phyloP scores from a whole-genome alignment of 1,139 yeast species.

The Meyerozyma sp. region DNA sequence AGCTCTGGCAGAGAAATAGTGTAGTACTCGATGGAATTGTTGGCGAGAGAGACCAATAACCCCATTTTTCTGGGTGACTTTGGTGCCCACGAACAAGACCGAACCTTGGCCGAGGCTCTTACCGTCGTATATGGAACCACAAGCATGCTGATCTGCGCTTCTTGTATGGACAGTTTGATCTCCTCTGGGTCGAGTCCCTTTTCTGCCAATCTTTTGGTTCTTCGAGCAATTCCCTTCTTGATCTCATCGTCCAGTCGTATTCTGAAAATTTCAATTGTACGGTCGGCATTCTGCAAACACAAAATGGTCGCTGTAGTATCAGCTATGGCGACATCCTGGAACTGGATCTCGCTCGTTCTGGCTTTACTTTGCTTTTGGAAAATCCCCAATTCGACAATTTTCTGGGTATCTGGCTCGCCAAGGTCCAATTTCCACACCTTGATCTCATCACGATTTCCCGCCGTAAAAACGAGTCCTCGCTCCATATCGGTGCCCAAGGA shows the following conservation, averaged over 20 bases:
- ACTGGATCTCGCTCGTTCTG: slow-evolving; percentile 60
- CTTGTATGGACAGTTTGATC: slow-evolving; percentile 46
- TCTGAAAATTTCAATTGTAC: slow-evolving; percentile 77
- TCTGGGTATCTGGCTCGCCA: slow-evolving; percentile 42
- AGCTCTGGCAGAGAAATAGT: slow-evolving; percentile 46
- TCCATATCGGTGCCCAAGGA: slow-evolving; percentile 47
- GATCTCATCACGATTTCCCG: slow-evolving; percentile 76
- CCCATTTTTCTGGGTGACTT: slow-evolving; percentile 44
- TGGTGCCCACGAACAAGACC: slow-evolving; percentile 49
- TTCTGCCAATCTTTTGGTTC: slow-evolving; percentile 73
- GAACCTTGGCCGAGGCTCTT: slow-evolving; percentile 53
- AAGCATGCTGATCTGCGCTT: slow-evolving; percentile 53
- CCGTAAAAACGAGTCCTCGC: slow-evolving; percentile 51
- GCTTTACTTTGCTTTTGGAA: slow-evolving; percentile 77
- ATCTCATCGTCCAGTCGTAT: slow-evolving; percentile 76
- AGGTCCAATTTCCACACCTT: slow-evolving; percentile 76
- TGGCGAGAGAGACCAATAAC: slow-evolving; percentile 57
- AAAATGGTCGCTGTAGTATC: slow-evolving; percentile 39
- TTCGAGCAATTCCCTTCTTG: slow-evolving; percentile 68
- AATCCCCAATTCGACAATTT: slow-evolving; percentile 57
- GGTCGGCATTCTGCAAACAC: slow-evolving; percentile 71
- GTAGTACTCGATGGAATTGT: slow-evolving; percentile 73
- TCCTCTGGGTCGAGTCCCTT: slow-evolving; percentile 63
- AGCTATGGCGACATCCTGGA: slow-evolving; percentile 26
- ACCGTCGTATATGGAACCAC: slow-evolving; percentile 61